A percentile compares a stretch with the other conserved stretches of the same genome.
phyloP scores from a whole-genome alignment of 2,329 filamentous ascomycete species.

The Arachnopeziza araneosa region DNA sequence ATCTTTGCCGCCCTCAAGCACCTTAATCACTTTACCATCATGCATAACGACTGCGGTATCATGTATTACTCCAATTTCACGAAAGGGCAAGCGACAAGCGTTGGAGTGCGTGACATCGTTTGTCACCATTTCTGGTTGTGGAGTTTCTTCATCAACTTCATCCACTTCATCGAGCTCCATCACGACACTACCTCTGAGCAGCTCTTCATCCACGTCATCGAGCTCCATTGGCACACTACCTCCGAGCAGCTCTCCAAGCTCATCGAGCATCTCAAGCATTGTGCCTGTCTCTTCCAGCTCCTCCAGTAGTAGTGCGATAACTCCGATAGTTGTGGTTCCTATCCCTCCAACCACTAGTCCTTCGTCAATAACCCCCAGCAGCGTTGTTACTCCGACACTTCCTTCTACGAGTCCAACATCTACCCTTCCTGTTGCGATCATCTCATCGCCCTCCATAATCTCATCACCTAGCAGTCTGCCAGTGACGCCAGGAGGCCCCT shows the following conservation, averaged over 20 bases:
- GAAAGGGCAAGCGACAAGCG: not conserved
- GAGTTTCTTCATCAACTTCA: not conserved
- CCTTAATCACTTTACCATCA: not conserved
- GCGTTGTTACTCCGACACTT: not conserved
- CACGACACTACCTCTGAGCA: not conserved
- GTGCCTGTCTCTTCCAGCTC: not conserved
- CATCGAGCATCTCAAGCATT: not conserved
- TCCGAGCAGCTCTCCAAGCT: not conserved
- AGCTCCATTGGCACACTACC: not conserved
- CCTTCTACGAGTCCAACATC: not conserved
- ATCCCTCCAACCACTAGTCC: not conserved
- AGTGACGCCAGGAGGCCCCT: not conserved
- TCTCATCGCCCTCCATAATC: too few species aligned
- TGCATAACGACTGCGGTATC: slow-evolving; percentile 3
- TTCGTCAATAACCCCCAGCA: not conserved
- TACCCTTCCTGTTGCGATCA: too few species aligned
- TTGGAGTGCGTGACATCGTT: slow-evolving; percentile 1
- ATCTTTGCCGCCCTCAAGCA: not conserved
- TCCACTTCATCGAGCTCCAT: slow-evolving; percentile 3
- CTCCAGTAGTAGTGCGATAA: not conserved
- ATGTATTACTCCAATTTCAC: not conserved
- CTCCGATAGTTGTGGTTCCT: not conserved
- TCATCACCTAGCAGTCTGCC: too few species aligned
- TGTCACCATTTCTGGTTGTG: slow-evolving; percentile 3
- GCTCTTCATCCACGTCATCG: not conserved